These are phyloP conservation scores for Mycothermus thermophilus DNA, from an alignment of 495 filamentous ascomycete species.

Conservation along the genomic window DNA sequence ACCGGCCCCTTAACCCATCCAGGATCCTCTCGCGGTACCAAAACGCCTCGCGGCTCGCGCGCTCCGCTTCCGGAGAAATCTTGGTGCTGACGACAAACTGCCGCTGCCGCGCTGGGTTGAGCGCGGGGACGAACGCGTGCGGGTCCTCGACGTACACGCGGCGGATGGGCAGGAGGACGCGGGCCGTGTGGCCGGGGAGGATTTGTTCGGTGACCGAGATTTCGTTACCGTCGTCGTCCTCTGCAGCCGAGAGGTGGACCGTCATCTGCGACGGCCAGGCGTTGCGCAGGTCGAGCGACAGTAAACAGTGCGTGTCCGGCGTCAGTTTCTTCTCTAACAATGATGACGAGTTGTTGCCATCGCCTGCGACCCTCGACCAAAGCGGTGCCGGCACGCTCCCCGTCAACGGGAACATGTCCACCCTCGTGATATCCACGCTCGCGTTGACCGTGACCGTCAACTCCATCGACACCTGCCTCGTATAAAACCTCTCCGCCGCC, in stretches of 20 bases:
- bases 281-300: conserved; percentile 76
- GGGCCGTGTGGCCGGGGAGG: conserved; percentile 64
- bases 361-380: conserved; percentile 22
- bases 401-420: conserved; percentile 63
- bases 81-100: conserved; percentile 85
- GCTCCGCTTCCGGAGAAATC: conserved; percentile 64
- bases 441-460: conserved; percentile 85
- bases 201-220: conserved; percentile 38
- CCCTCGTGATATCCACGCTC: conserved; percentile 62
- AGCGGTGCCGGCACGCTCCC: conserved; percentile 35
- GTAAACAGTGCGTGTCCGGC: conserved; percentile 55
- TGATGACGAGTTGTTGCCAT: conserved; percentile 13
- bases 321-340: conserved; percentile 10
- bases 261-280: conserved; percentile 67
- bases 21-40: conserved; percentile 85
- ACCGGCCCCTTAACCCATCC: conserved; percentile 52
- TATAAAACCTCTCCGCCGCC: conserved; percentile 65
- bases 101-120: conserved; percentile 61
- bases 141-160: conserved; percentile 66
- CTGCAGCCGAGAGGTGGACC: conserved; percentile 43
- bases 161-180: conserved; percentile 62
- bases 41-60: conserved; percentile 67
- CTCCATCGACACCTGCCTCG: conserved; percentile 67
- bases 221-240: conserved; percentile 22
- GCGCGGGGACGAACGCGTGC: conserved; percentile 60